A percentile compares a stretch with the other conserved stretches of the same genome.
These are phyloP conservation scores for Alternaria gaisen DNA, from an alignment of 2,329 filamentous ascomycete genomes.

Conservation along the genomic window DNA sequence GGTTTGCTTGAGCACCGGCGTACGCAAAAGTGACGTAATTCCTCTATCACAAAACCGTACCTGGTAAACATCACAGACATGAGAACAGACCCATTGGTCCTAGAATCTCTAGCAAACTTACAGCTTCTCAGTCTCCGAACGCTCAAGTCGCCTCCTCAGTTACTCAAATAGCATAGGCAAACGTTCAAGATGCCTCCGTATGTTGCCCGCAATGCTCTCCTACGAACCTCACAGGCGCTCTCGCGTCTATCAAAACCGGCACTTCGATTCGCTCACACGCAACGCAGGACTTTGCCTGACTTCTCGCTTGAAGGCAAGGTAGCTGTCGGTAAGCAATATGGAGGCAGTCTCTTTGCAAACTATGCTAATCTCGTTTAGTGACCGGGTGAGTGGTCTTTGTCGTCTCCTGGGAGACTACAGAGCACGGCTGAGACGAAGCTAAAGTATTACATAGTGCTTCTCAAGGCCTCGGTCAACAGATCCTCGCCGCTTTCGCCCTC, in stretches of 20 bases:
- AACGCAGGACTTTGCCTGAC: slow-evolving; percentile 22
- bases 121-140: not conserved
- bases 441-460: slow-evolving; percentile 26
- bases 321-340: slow-evolving; percentile 18
- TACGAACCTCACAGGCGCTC: slow-evolving; percentile 12
- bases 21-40: slow-evolving; percentile 24
- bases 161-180: not conserved
- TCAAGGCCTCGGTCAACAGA: slow-evolving; percentile 43
- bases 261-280: slow-evolving; percentile 20
- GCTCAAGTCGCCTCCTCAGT: not conserved
- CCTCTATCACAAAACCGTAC: slow-evolving; percentile 8
- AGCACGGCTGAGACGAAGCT: not conserved
- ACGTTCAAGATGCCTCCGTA: slow-evolving; percentile 23
- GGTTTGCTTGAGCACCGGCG: not conserved
- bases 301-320: slow-evolving; percentile 28
- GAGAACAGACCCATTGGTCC: not conserved
- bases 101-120: not conserved
- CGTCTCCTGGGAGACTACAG: not conserved
- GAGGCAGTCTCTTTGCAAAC: not conserved
- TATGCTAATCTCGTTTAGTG: not conserved
- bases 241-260: not conserved
- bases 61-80: not conserved
- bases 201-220: slow-evolving; percentile 10
- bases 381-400: slow-evolving; percentile 3
- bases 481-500: slow-evolving; percentile 42